phyloP scores from a whole-genome alignment of 2,329 filamentous ascomycete species.

The Pseudocercospora eumusae region DNA sequence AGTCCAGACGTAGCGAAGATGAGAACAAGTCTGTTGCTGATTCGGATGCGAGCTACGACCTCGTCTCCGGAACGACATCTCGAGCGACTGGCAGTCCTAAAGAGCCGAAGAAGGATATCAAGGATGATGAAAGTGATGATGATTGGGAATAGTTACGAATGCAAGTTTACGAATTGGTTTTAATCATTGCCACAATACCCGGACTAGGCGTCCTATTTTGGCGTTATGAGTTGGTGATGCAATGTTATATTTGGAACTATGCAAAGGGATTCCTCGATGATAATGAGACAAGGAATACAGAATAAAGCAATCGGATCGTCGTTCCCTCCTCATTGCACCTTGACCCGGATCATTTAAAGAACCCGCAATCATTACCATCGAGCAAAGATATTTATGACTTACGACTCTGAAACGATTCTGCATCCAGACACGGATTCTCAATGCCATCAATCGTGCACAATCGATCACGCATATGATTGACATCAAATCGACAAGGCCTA shows the following conservation, averaged over 20 bases:
- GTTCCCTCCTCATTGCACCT: neutral
- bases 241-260: too few relatives aligned
- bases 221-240: too few relatives aligned
- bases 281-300: too few relatives aligned
- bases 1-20: conserved; percentile 74
- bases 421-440: too few relatives aligned
- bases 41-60: conserved; percentile 93
- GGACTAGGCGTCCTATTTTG: too few relatives aligned
- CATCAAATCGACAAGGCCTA: too few relatives aligned
- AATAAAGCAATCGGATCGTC: too few relatives aligned
- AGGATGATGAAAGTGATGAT: conserved; percentile 38
- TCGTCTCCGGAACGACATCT: conserved; percentile 75
- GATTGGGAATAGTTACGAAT: conserved; percentile 32
- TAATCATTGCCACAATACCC: too few relatives aligned
- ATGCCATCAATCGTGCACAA: too few relatives aligned
- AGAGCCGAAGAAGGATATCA: conserved; percentile 49
- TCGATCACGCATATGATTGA: too few relatives aligned
- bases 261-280: too few relatives aligned
- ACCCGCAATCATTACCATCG: neutral
- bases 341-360: neutral
- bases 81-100: conserved; percentile 70
- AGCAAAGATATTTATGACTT: neutral
- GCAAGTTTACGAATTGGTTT: too few relatives aligned
- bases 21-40: conserved; percentile 77
- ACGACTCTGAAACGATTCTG: neutral